These are phyloP conservation scores for Knoxdaviesia proteae DNA, from an alignment of 2,329 filamentous ascomycete species.

Conservation along the genomic window DNA sequence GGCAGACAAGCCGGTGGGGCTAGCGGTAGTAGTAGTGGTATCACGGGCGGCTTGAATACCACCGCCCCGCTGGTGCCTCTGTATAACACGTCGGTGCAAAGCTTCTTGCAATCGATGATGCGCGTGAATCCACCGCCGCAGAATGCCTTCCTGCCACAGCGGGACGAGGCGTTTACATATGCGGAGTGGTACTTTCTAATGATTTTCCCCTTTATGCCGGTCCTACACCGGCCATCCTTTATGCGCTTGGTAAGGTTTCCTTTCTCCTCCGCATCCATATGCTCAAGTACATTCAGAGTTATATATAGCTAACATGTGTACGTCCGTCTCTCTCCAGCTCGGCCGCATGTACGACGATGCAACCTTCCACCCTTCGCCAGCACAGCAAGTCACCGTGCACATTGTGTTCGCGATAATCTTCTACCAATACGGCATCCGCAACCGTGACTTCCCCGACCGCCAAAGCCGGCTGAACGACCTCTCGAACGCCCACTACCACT, in stretches of 20 bases:
- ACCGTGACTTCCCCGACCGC: conserved; percentile 32
- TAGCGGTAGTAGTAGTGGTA: too few relatives aligned
- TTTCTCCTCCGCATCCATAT: too few relatives aligned
- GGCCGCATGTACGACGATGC: conserved; percentile 50
- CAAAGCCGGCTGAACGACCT: conserved; percentile 36
- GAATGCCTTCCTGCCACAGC: conserved; percentile 38
- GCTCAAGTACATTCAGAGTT: not conserved
- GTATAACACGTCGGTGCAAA: conserved; percentile 53
- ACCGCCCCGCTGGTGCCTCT: conserved; percentile 15
- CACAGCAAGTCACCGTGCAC: conserved; percentile 51
- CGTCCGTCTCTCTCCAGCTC: conserved; percentile 18
- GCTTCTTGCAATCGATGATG: conserved; percentile 45
- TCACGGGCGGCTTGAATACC: too few relatives aligned
- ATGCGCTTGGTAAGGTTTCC: conserved; percentile 36
- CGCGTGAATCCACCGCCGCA: conserved; percentile 35
- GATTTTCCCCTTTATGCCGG: conserved; percentile 49
- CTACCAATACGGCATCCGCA: conserved; percentile 57
- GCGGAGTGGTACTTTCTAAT: conserved; percentile 58
- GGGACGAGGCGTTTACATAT: conserved; percentile 44
- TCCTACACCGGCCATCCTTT: conserved; percentile 60
- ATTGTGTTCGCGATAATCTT: conserved; percentile 64
- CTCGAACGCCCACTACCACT: conserved; percentile 64
- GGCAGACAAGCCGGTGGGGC: conserved; percentile 12
- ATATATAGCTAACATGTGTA: not conserved
- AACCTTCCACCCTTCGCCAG: conserved; percentile 35